These are phyloP conservation scores for Trematosphaeria pertusa DNA, from an alignment of 2,329 filamentous ascomycete species.

Conservation along the genomic window DNA sequence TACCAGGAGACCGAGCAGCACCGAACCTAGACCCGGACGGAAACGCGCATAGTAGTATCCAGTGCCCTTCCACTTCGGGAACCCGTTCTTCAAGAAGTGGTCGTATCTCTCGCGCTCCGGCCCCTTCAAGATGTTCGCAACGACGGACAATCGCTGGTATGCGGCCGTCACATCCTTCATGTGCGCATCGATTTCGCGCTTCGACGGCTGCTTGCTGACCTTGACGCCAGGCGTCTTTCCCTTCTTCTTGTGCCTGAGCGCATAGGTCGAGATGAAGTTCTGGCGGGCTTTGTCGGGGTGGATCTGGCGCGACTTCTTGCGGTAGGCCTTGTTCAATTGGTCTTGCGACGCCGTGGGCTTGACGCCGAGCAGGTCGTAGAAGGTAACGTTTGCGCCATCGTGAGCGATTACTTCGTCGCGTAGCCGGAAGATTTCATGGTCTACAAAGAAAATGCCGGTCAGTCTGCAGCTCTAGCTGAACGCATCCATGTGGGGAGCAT, in stretches of 20 bases:
- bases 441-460: slow-evolving; percentile 56
- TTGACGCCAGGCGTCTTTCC: slow-evolving; percentile 64
- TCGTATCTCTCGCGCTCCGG: slow-evolving; percentile 86
- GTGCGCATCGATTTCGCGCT: slow-evolving; percentile 77
- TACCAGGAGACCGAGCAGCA: slow-evolving; percentile 81
- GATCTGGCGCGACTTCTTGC: slow-evolving; percentile 80
- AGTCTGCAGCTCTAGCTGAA: slow-evolving; percentile 23
- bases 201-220: slow-evolving; percentile 73
- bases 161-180: slow-evolving; percentile 82
- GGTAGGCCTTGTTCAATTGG: slow-evolving; percentile 92
- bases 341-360: slow-evolving; percentile 76
- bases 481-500: slow-evolving; percentile 17
- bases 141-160: slow-evolving; percentile 83
- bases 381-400: slow-evolving; percentile 81
- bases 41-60: slow-evolving; percentile 98
- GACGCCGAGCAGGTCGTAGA: slow-evolving; percentile 92
- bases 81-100: slow-evolving; percentile 90
- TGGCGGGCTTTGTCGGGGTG: slow-evolving; percentile 97
- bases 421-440: slow-evolving; percentile 97
- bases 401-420: slow-evolving; percentile 81
- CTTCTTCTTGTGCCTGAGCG: slow-evolving; percentile 58
- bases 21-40: slow-evolving; percentile 86
- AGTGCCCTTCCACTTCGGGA: slow-evolving; percentile 95
- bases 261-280: slow-evolving; percentile 75
- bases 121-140: slow-evolving; percentile 85